phyloP scores from a whole-genome alignment of 768 basidiomycete species.

The Calocybe gangraenosa region DNA sequence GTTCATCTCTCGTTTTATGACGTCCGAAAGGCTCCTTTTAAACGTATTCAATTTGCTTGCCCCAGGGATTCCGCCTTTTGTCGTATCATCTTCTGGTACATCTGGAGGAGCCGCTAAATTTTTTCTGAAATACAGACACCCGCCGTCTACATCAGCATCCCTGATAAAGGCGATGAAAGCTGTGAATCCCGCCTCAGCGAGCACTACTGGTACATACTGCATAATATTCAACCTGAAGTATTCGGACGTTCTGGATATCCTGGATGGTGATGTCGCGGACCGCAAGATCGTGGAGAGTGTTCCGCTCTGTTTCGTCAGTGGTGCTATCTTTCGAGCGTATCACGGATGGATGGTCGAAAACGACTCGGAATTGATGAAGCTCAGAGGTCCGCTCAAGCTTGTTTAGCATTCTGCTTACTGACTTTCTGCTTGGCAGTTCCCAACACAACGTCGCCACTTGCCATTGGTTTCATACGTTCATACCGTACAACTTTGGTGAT shows the following conservation, averaged over 20 bases:
- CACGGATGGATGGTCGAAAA: slow-evolving; percentile 5
- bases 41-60: slow-evolving; percentile 11
- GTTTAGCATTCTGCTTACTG: background rate
- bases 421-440: background rate
- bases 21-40: slow-evolving; percentile 1
- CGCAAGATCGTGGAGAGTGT: slow-evolving; percentile 1
- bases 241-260: slow-evolving; percentile 2
- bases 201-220: background rate
- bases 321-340: background rate
- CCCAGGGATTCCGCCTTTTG: slow-evolving; percentile 14
- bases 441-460: slow-evolving; percentile 5
- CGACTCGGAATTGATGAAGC: slow-evolving; percentile 2
- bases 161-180: background rate
- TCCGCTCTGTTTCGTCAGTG: slow-evolving; percentile 6
- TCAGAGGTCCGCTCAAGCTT: background rate
- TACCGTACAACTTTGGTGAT: slow-evolving; percentile 6
- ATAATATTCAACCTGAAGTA: slow-evolving; percentile 7
- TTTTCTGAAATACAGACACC: slow-evolving; percentile 14
- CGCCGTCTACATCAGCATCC: slow-evolving; percentile 1
- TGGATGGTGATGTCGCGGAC: background rate
- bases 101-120: slow-evolving; percentile 11
- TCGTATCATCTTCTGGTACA: slow-evolving; percentile 16
- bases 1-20: slow-evolving; percentile 5
- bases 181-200: background rate
- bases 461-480: slow-evolving; percentile 5